Percentiles rank a stretch among this genome's conserved stretches.
phyloP scores from a whole-genome alignment of 345 rosid species.

The Sonneratia caseolaris region DNA sequence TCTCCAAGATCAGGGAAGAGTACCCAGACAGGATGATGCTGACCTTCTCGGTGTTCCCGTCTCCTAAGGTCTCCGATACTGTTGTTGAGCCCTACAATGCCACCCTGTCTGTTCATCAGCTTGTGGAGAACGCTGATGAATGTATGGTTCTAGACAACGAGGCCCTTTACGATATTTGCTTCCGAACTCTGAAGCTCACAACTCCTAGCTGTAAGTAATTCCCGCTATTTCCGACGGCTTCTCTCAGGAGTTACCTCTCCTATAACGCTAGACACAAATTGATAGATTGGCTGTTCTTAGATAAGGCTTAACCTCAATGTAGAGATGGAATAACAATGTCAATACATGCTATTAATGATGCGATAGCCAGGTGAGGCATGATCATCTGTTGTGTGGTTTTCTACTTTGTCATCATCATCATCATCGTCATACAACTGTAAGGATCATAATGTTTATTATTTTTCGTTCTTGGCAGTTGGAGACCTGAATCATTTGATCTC shows the following conservation, averaged over 20 bases:
- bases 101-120: conserved; percentile 32
- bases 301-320: no score
- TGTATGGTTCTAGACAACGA: conserved; percentile 39
- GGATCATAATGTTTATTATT: neutral
- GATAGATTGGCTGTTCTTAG: no score
- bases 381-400: no score
- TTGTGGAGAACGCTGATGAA: conserved; percentile 35
- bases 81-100: conserved; percentile 41
- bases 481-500: conserved; percentile 33
- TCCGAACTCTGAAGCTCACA: conserved; percentile 34
- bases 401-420: no score
- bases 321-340: no score
- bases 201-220: conserved; percentile 29
- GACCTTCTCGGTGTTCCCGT: conserved; percentile 33
- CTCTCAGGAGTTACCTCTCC: neutral
- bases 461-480: conserved; percentile 20
- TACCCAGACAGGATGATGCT: conserved; percentile 39
- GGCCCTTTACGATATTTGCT: conserved; percentile 33
- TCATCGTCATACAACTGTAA: no score
- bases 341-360: no score
- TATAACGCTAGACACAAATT: neutral
- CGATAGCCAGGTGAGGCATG: no score
- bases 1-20: conserved; percentile 35
- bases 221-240: neutral
- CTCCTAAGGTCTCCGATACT: conserved; percentile 35